A percentile compares a stretch with the other conserved stretches of the same genome.
Conservation (phyloP, 495 filamentous ascomycete genomes). For the Aspergillus hancockii region DNA sequence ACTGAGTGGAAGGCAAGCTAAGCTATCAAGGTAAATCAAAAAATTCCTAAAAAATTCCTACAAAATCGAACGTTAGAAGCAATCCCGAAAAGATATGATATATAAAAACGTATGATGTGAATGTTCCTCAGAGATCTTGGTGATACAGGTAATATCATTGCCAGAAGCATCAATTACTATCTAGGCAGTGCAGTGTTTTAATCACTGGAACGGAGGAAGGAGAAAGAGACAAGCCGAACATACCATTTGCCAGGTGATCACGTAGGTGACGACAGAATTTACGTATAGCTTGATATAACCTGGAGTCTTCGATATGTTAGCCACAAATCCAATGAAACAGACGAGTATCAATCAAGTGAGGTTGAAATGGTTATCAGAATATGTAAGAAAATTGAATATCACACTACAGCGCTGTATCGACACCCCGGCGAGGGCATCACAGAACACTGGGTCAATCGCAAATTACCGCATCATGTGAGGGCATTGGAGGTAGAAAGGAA, state of each 20-base stretch:
- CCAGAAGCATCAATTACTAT: constrained; percentile 80
- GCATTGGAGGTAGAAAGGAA: constrained; percentile 3
- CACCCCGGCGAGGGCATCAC: constrained; percentile 85
- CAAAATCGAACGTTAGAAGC: constrained; percentile 29
- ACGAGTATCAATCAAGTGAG: constrained; percentile 16
- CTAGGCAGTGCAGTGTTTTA: constrained; percentile 71
- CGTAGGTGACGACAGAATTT: neutral
- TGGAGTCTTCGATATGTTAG: constrained; percentile 34
- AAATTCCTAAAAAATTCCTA: constrained; percentile 12
- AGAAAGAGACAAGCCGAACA: constrained; percentile 12
- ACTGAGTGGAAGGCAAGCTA: too few relatives aligned
- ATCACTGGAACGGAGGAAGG: constrained; percentile 59
- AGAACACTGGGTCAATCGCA: constrained; percentile 87
- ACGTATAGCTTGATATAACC: neutral
- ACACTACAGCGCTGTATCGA: constrained; percentile 70
- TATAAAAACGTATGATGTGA: constrained; percentile 18
- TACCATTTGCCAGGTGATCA: constrained; percentile 18
- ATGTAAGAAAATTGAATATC: constrained; percentile 98
- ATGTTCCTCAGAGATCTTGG: constrained; percentile 84
- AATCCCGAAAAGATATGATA: constrained; percentile 20
- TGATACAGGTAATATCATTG: constrained; percentile 65
- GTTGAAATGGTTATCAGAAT: constrained; percentile 66
- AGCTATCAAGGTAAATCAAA: neutral
- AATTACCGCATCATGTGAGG: constrained; percentile 90
- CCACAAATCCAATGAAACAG: constrained; percentile 11